Conservation (phyloP, 2,329 filamentous ascomycete species). For the Teratosphaeria pseudoeucalypti region DNA sequence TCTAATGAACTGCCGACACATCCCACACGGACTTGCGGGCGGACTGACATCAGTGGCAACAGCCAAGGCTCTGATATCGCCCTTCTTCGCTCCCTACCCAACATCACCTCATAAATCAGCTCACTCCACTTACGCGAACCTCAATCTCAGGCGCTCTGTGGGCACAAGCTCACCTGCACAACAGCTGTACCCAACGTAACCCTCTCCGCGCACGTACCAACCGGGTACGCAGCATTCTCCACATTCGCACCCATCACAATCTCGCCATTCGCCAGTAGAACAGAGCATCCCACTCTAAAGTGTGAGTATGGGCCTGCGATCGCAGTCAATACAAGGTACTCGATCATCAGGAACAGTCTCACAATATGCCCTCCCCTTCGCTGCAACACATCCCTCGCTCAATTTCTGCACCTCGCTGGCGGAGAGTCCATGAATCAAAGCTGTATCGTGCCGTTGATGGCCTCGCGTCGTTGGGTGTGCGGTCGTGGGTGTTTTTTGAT, state of each 20-base stretch:
- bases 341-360: constrained; percentile 15
- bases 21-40: constrained; percentile 63
- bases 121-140: neutral
- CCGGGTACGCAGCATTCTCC: constrained; percentile 87
- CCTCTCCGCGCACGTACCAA: constrained; percentile 90
- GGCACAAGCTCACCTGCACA: constrained; percentile 28
- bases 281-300: constrained; percentile 78
- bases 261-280: constrained; percentile 48
- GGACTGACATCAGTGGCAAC: constrained; percentile 63
- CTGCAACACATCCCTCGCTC: constrained; percentile 51
- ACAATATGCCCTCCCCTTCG: constrained; percentile 76
- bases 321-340: neutral
- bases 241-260: constrained; percentile 69
- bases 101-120: neutral
- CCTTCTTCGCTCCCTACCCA: constrained; percentile 28
- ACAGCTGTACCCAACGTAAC: constrained; percentile 79
- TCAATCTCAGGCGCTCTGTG: neutral
- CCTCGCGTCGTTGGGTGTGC: constrained; percentile 17
- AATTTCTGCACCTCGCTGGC: constrained; percentile 55
- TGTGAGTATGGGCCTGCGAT: constrained; percentile 65
- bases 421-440: constrained; percentile 45
- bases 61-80: constrained; percentile 64
- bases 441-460: constrained; percentile 29
- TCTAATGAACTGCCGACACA: constrained; percentile 74
- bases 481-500: neutral